Conservation (phyloP, 345 rosid genomes). For the Eucalyptus tenuipes region DNA sequence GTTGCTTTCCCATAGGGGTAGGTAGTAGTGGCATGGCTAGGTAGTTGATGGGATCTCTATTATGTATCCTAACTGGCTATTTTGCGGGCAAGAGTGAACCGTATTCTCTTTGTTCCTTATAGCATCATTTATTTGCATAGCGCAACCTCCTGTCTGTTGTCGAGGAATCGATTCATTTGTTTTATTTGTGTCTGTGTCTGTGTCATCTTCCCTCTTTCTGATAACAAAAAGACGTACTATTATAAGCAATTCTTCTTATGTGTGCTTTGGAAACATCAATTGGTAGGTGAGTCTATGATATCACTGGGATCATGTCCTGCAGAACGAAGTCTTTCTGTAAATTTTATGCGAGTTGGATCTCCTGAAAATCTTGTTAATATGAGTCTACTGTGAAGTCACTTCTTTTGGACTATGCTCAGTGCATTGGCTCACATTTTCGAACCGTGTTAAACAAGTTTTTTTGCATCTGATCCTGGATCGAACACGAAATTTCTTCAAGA, state of each 20-base stretch:
- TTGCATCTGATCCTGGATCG: background rate
- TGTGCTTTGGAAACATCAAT: background rate
- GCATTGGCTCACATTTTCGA: background rate
- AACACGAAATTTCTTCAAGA: background rate
- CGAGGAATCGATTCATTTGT: background rate
- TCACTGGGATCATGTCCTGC: background rate
- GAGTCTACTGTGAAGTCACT: background rate
- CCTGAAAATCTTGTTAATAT: background rate
- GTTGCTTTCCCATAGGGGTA: background rate
- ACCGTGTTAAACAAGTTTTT: background rate
- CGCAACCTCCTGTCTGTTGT: background rate
- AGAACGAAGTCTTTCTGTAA: background rate
- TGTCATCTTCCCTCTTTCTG: background rate
- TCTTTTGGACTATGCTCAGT: background rate
- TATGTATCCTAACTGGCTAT: background rate
- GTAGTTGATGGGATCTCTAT: background rate
- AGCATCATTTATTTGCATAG: background rate
- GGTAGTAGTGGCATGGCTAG: background rate
- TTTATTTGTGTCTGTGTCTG: background rate
- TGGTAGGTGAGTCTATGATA: background rate
- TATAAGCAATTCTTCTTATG: background rate
- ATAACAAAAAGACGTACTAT: background rate
- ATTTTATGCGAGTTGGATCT: background rate
- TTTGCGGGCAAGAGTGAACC: background rate
- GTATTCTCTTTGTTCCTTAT: background rate